These are phyloP conservation scores for Tylopilus rubrobrunneus DNA, from an alignment of 768 basidiomycete species.

Conservation along the genomic window DNA sequence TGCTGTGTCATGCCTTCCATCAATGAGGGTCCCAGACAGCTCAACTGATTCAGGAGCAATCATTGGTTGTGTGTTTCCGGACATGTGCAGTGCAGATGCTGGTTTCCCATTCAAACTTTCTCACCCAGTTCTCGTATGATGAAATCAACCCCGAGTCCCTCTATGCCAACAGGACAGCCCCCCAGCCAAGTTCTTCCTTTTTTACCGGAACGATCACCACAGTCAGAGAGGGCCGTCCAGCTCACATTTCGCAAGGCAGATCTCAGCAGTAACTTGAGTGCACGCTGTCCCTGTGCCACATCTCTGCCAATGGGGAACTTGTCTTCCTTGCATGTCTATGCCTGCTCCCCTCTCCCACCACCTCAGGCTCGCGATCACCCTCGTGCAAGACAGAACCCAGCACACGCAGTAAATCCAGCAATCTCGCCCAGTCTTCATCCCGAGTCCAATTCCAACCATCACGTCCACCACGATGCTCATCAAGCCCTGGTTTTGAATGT, in stretches of 20 bases:
- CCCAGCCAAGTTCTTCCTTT: not conserved
- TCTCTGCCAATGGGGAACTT: not conserved
- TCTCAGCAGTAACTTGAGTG: slow-evolving; percentile 49
- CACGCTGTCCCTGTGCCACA: slow-evolving; percentile 13
- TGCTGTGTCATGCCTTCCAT: too few relatives aligned
- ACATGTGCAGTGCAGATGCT: too few relatives aligned
- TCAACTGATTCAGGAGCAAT: too few relatives aligned
- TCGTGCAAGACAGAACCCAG: slow-evolving; percentile 10
- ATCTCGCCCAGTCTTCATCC: slow-evolving; percentile 12
- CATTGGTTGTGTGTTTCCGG: too few relatives aligned
- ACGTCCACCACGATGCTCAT: slow-evolving; percentile 72
- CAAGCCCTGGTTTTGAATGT: slow-evolving; percentile 35
- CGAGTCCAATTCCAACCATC: slow-evolving; percentile 27
- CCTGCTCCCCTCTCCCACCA: not conserved
- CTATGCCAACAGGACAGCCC: not conserved
- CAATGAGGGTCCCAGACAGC: too few relatives aligned
- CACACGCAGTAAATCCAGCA: slow-evolving; percentile 25
- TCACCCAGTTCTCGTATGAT: slow-evolving; percentile 63
- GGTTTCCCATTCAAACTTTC: slow-evolving; percentile 43
- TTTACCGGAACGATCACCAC: not conserved
- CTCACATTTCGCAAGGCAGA: slow-evolving; percentile 59
- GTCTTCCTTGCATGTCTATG: not conserved
- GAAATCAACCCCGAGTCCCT: slow-evolving; percentile 37
- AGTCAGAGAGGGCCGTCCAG: slow-evolving; percentile 46
- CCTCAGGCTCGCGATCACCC: not conserved